These are phyloP conservation scores for Phyllosticta citribraziliensis DNA, from an alignment of 2,329 filamentous ascomycete genomes.

Conservation along the genomic window DNA sequence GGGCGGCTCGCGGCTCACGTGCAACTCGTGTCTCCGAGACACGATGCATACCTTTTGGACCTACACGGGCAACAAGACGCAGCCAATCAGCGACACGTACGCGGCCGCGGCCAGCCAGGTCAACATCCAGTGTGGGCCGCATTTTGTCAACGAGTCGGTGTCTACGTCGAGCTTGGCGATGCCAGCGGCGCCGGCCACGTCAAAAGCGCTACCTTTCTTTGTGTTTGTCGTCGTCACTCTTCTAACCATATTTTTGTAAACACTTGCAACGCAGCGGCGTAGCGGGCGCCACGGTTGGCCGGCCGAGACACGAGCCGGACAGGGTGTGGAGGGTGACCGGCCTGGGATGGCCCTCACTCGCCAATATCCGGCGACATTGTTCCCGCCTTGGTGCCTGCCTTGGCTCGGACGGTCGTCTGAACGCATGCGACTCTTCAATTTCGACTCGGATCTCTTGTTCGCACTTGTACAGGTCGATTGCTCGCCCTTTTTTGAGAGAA, in stretches of 20 bases:
- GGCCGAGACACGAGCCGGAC: not conserved
- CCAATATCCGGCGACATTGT: not conserved
- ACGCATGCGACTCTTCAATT: not conserved
- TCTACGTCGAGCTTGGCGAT: slow-evolving; percentile 23
- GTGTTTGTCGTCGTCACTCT: slow-evolving; percentile 2
- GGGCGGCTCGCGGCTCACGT: slow-evolving; percentile 56
- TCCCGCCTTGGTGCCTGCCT: not conserved
- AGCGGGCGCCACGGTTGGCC: not conserved
- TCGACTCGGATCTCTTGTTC: not conserved
- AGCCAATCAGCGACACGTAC: slow-evolving; percentile 62
- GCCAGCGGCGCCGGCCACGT: not conserved
- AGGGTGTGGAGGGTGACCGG: not conserved
- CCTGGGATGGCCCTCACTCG: not conserved
- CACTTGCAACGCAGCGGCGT: not conserved
- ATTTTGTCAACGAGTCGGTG: slow-evolving; percentile 45
- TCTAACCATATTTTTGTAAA: not conserved
- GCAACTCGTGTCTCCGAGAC: slow-evolving; percentile 63
- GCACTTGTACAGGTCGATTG: not conserved
- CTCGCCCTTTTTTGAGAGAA: not conserved
- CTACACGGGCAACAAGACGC: slow-evolving; percentile 54
- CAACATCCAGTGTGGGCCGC: slow-evolving; percentile 52
- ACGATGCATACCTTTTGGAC: slow-evolving; percentile 75
- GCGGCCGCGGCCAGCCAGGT: slow-evolving; percentile 60
- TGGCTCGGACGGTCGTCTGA: not conserved
- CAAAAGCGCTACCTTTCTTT: slow-evolving; percentile 1